These are phyloP conservation scores for Oidium heveae DNA, from an alignment of 2,329 filamentous ascomycete species.

Conservation along the genomic window DNA sequence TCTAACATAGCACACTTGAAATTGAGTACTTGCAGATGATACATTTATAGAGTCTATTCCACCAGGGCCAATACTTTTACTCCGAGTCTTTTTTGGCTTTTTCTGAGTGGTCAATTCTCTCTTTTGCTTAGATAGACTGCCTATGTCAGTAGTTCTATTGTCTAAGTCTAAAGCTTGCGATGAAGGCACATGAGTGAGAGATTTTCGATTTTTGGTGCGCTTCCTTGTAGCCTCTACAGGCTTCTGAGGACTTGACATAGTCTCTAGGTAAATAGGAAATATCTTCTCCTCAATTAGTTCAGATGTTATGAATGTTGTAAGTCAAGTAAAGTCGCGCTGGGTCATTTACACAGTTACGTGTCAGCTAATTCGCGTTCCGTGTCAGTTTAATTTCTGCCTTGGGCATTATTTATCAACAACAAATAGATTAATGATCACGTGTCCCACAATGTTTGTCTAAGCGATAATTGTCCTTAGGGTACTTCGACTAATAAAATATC, in stretches of 20 bases:
- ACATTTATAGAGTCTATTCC: slow-evolving; percentile 62
- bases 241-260: no score
- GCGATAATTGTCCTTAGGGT: no score
- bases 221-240: slow-evolving; percentile 16
- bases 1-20: slow-evolving; percentile 19
- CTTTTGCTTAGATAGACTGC: slow-evolving; percentile 16
- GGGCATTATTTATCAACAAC: no score
- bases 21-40: slow-evolving; percentile 50
- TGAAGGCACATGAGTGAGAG: slow-evolving; percentile 35
- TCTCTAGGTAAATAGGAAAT: no score
- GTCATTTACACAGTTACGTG: no score
- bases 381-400: no score
- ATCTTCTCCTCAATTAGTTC: no score
- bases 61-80: slow-evolving; percentile 88
- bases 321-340: no score
- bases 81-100: slow-evolving; percentile 43
- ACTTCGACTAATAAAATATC: no score
- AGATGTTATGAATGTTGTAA: no score
- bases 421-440: slow-evolving; percentile 4
- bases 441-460: slow-evolving; percentile 2
- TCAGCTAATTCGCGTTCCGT: no score
- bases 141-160: slow-evolving; percentile 46
- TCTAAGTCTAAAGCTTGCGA: slow-evolving; percentile 41
- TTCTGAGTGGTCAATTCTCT: slow-evolving; percentile 7
- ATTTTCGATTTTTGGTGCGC: slow-evolving; percentile 35